phyloP scores from a whole-genome alignment of 495 filamentous ascomycete species.

The Rostrohypoxylon terebratum region DNA sequence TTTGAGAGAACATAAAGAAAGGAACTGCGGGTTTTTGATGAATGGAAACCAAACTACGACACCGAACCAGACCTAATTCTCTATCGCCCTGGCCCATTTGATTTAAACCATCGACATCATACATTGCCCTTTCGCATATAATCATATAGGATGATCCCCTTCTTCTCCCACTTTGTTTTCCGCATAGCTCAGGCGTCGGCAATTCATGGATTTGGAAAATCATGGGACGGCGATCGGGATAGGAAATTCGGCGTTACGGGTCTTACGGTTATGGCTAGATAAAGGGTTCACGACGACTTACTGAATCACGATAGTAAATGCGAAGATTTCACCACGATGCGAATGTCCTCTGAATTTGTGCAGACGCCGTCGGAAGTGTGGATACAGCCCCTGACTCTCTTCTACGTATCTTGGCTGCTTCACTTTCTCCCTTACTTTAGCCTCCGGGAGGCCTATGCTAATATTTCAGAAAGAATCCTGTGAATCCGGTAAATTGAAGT shows the following conservation, averaged over 20 bases:
- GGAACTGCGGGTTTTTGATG: no score
- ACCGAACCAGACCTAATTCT: no score
- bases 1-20: no score
- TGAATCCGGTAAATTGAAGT: not conserved
- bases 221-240: not conserved
- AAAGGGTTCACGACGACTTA: not conserved
- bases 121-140: not conserved
- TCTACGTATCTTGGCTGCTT: constrained; percentile 9
- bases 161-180: not conserved
- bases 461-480: not conserved
- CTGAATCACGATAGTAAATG: not conserved
- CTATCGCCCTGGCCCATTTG: not conserved
- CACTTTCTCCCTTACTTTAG: not conserved
- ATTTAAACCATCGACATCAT: not conserved
- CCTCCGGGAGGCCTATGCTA: not conserved
- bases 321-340: not conserved
- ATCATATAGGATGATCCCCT: not conserved
- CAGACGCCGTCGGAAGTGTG: not conserved
- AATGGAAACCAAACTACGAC: no score
- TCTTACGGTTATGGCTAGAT: not conserved
- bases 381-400: not conserved
- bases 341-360: constrained; percentile 9
- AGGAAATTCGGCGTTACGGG: not conserved
- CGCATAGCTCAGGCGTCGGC: not conserved
- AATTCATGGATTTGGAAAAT: not conserved